Evolutionary conservation across 2,329 filamentous ascomycete genomes (phyloP).

Genomic region (Sporothrix protearum): DNA sequence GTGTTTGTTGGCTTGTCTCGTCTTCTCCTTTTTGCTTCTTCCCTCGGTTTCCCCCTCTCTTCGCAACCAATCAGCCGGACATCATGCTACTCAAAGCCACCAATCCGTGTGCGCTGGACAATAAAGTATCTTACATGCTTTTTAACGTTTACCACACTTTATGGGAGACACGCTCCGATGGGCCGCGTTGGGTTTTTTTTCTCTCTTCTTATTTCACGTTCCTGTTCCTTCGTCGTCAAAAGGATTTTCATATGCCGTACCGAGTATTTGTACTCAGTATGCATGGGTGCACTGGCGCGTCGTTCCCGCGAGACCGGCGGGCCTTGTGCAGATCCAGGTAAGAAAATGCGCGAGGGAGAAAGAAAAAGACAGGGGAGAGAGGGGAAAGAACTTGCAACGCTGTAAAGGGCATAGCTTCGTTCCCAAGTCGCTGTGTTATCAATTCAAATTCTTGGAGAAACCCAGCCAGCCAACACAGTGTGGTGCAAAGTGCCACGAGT

Average conservation of each 20-base stretch:
- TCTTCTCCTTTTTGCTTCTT: neutral
- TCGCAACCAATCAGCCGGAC: slow-evolving; percentile 11
- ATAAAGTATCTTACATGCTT: no score
- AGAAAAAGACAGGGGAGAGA: neutral
- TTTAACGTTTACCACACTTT: neutral
- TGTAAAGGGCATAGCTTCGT: slow-evolving; percentile 9
- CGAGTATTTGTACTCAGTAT: neutral
- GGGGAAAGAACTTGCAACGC: neutral
- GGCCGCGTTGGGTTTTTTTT: neutral
- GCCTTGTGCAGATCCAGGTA: neutral
- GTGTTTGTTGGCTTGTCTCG: neutral
- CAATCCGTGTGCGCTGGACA: neutral
- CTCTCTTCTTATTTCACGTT: neutral
- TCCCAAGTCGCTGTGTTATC: neutral
- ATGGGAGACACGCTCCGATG: slow-evolving; percentile 4
- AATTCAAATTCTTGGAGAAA: neutral
- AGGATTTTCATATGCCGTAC: neutral
- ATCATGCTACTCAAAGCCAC: neutral
- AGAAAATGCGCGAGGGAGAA: neutral
- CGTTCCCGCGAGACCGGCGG: neutral
- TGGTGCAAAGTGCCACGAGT: neutral
- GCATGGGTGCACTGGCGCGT: neutral
- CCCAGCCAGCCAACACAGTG: neutral
- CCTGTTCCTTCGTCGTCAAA: neutral
- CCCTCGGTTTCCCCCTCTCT: neutral